phyloP scores from a whole-genome alignment of 441 rosid genomes.

The Gossypium lobatum region DNA sequence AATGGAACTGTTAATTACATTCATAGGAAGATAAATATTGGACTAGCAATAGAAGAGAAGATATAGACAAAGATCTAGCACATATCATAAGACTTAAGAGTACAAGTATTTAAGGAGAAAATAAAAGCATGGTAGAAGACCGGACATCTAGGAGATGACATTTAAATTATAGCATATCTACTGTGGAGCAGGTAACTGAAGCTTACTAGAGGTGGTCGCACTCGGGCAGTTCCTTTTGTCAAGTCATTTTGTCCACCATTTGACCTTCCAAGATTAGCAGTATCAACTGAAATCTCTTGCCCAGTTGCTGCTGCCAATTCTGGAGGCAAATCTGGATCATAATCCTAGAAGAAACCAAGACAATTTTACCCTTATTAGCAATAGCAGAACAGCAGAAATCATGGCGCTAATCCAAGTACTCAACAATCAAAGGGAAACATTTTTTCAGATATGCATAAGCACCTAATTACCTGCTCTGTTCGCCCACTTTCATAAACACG shows the following conservation, averaged over 20 bases:
- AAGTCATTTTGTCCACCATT: slow-evolving; percentile 60
- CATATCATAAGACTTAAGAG: background rate
- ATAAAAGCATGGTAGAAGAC: background rate
- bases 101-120: background rate
- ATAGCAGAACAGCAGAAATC: background rate
- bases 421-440: background rate
- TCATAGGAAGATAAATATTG: background rate
- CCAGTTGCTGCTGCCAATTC: slow-evolving; percentile 96
- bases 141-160: background rate
- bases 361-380: background rate
- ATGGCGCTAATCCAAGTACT: background rate
- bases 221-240: slow-evolving; percentile 51
- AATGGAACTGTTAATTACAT: background rate
- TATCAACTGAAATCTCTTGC: slow-evolving; percentile 57
- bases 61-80: background rate
- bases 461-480: slow-evolving; percentile 67
- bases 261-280: slow-evolving; percentile 48
- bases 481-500: slow-evolving; percentile 97
- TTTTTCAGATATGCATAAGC: slow-evolving; percentile 13
- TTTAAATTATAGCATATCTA: background rate
- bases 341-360: slow-evolving; percentile 49
- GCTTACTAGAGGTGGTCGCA: slow-evolving; percentile 80
- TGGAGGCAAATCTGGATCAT: slow-evolving; percentile 96
- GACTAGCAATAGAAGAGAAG: slow-evolving; percentile 5
- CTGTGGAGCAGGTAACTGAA: slow-evolving; percentile 14